A percentile compares a stretch with the other conserved stretches of the same genome.
Evolutionary conservation across 1,284 basidiomycete genomes (phyloP).

Genomic region (Tilletia walkeri): DNA sequence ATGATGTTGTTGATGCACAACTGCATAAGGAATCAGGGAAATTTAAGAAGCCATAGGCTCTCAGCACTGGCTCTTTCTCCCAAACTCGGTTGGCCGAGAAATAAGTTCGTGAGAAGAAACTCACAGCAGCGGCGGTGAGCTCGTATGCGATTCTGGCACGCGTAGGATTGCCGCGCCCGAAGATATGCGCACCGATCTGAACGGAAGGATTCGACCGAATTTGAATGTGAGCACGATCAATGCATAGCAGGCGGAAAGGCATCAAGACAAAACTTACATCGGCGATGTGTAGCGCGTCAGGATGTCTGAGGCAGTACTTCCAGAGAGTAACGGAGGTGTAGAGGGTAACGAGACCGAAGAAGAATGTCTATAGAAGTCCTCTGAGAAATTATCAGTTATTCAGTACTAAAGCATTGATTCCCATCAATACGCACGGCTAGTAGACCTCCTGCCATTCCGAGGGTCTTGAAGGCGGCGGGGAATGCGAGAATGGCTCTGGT

Average conservation of each 20-base stretch:
- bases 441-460: conserved; percentile 50
- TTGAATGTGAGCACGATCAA: too few species aligned
- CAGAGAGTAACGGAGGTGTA: conserved; percentile 58
- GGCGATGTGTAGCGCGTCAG: conserved; percentile 63
- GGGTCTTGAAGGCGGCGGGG: conserved; percentile 39
- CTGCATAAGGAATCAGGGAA: too few species aligned
- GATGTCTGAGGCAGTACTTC: conserved; percentile 66
- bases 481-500: conserved; percentile 40
- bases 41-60: too few species aligned
- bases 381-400: too few species aligned
- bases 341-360: conserved; percentile 39
- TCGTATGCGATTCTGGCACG: conserved; percentile 60
- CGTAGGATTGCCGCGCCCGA: conserved; percentile 53
- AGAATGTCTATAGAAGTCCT: conserved; percentile 19
- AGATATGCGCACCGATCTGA: conserved; percentile 17
- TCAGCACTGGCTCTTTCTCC: too few species aligned
- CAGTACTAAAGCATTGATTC: too few species aligned
- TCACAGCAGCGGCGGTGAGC: conserved; percentile 40
- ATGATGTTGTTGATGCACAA: conserved; percentile 50
- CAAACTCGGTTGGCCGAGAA: too few species aligned
- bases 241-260: not conserved
- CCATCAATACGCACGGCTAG: conserved; percentile 27
- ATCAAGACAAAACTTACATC: conserved; percentile 59
- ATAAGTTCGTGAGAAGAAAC: too few species aligned
- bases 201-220: too few species aligned